phyloP scores from a whole-genome alignment of 176 grass and related monocot genomes.

The Eleusine coracana region DNA sequence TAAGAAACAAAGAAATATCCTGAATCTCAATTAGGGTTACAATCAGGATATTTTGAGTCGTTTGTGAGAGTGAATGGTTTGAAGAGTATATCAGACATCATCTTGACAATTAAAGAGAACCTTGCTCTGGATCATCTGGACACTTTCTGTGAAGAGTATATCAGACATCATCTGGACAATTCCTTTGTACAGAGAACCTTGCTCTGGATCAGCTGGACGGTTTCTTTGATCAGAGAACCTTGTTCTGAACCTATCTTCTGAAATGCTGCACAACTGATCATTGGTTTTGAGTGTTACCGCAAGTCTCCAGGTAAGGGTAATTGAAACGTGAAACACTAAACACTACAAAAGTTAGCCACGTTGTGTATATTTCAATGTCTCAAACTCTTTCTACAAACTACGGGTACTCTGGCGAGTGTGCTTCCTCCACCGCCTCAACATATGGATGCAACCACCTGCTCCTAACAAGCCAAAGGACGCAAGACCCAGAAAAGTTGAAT shows the following conservation, averaged over 20 bases:
- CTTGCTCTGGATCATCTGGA: not conserved
- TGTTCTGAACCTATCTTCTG: not conserved
- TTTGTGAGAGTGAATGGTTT: not conserved
- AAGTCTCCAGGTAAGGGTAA: not conserved
- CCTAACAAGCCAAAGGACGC: slow-evolving; percentile 63
- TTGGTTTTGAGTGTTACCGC: not conserved
- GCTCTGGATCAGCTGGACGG: not conserved
- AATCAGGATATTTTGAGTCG: not conserved
- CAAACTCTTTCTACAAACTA: slow-evolving; percentile 42
- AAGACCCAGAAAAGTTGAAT: slow-evolving; percentile 74
- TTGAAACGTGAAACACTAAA: not conserved
- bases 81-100: not conserved
- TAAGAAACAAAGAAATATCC: not conserved
- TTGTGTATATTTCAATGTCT: not conserved
- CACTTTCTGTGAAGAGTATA: not conserved
- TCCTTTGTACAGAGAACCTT: not conserved
- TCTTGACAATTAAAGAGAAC: slow-evolving; percentile 6
- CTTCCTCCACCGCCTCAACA: slow-evolving; percentile 72
- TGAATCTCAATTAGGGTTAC: not conserved
- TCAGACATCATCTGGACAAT: not conserved
- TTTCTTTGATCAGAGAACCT: not conserved
- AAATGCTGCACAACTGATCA: not conserved
- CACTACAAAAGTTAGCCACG: slow-evolving; percentile 15
- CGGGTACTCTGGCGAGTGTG: slow-evolving; percentile 58
- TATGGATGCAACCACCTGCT: slow-evolving; percentile 61